phyloP scores from a whole-genome alignment of 306 rosid species.

The Hippophae rhamnoides region DNA sequence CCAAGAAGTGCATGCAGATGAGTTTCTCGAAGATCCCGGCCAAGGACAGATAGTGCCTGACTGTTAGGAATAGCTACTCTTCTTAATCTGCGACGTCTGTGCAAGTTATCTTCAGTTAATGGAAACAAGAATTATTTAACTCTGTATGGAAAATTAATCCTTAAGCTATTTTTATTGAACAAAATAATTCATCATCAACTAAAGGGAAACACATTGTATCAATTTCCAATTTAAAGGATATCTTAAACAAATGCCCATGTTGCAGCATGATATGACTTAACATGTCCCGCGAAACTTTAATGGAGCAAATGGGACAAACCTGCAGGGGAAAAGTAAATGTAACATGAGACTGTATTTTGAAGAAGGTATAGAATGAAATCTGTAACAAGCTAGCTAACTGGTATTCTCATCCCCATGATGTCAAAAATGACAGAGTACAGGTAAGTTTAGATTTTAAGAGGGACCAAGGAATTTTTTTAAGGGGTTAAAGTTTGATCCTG shows the following conservation, averaged over 20 bases:
- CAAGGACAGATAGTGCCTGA: conserved; percentile 61
- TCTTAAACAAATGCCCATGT: conserved; percentile 87
- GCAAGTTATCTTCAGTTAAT: conserved; percentile 67
- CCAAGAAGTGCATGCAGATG: conserved; percentile 92
- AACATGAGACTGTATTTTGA: conserved; percentile 3
- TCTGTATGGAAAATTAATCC: conserved; percentile 6
- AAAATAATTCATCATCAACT: conserved; percentile 2
- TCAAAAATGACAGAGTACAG: too few species aligned
- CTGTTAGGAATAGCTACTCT: conserved; percentile 79
- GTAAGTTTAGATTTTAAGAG: too few species aligned
- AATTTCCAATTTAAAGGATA: conserved; percentile 45
- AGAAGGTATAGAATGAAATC: conserved; percentile 9
- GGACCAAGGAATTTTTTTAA: too few species aligned
- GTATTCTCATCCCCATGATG: neutral
- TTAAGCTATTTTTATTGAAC: conserved; percentile 1
- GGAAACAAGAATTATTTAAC: conserved; percentile 17
- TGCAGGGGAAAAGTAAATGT: conserved; percentile 33
- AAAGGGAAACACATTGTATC: neutral
- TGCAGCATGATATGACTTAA: conserved; percentile 84
- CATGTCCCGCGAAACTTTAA: conserved; percentile 82
- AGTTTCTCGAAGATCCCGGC: conserved; percentile 97
- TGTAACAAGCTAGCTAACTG: neutral
- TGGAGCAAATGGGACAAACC: conserved; percentile 92
- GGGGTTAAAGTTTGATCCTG: too few species aligned
- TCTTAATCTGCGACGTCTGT: conserved; percentile 77